A percentile compares a stretch with the other conserved stretches of the same genome.
These are phyloP conservation scores for Plenodomus lindquistii DNA, from an alignment of 2,329 filamentous ascomycete species.

Conservation along the genomic window DNA sequence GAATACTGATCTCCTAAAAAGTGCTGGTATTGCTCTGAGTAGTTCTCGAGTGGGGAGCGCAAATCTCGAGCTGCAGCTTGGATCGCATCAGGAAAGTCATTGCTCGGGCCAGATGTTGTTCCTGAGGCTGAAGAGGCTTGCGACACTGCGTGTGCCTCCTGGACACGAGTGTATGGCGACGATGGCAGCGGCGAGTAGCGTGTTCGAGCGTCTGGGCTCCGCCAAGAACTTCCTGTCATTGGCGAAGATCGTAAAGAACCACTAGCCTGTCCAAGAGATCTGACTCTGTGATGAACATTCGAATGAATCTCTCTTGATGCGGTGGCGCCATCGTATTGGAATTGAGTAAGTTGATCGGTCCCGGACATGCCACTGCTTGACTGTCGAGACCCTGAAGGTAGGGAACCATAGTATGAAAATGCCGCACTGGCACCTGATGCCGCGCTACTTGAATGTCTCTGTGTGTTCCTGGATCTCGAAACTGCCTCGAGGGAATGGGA, in stretches of 20 bases:
- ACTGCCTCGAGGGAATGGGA: not conserved
- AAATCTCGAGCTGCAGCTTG: not conserved
- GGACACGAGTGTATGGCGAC: not conserved
- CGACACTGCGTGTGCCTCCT: not conserved
- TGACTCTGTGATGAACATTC: not conserved
- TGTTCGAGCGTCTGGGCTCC: too few species aligned
- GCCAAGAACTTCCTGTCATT: too few species aligned
- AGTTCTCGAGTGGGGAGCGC: not conserved
- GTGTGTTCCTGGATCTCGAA: not conserved
- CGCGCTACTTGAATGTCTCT: not conserved
- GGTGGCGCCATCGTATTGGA: not conserved
- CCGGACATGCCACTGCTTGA: not conserved
- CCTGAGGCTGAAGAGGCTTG: not conserved
- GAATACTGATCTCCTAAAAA: not conserved
- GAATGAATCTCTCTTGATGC: not conserved
- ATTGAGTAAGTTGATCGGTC: not conserved
- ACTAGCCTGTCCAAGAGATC: not conserved
- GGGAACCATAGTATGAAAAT: not conserved
- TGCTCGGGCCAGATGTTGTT: not conserved
- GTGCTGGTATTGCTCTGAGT: not conserved
- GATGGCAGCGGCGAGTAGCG: not conserved
- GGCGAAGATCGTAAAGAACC: too few species aligned
- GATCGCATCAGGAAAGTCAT: not conserved
- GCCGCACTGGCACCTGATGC: not conserved
- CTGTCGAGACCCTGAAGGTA: not conserved